phyloP scores from a whole-genome alignment of 169 alveolate species.

The Cryptosporidium xiaoi region DNA sequence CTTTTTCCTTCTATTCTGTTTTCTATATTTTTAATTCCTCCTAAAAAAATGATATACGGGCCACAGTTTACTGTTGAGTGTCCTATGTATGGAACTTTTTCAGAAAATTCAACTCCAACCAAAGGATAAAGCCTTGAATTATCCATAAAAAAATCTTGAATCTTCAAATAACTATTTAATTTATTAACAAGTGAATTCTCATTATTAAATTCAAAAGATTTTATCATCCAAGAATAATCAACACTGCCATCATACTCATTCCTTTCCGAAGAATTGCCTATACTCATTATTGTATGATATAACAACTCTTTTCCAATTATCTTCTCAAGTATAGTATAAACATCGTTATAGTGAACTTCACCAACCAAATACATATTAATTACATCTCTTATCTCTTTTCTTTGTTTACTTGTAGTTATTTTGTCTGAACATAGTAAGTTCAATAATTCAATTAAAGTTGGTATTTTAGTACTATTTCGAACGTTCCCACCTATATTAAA shows the following conservation, averaged over 20 bases:
- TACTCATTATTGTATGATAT: constrained; percentile 12
- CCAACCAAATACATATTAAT: constrained; percentile 88
- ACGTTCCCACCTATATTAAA: not conserved
- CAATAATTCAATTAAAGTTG: constrained; percentile 87
- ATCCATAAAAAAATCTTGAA: constrained; percentile 2
- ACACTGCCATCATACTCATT: not conserved
- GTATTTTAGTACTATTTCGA: constrained; percentile 75
- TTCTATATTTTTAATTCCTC: constrained; percentile 28
- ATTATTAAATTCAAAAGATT: constrained; percentile 24
- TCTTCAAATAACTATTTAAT: constrained; percentile 7
- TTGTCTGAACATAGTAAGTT: constrained; percentile 87
- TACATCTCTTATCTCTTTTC: constrained; percentile 89
- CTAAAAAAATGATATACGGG: constrained; percentile 23
- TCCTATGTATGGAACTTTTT: constrained; percentile 19
- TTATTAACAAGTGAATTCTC: not conserved
- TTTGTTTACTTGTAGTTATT: constrained; percentile 89
- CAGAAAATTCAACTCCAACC: constrained; percentile 2
- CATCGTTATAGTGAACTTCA: constrained; percentile 88
- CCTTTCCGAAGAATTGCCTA: not conserved
- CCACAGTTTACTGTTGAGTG: constrained; percentile 57
- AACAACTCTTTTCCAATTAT: constrained; percentile 80
- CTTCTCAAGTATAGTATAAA: constrained; percentile 88
- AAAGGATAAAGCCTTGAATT: constrained; percentile 24
- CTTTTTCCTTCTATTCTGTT: not conserved
- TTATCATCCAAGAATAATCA: constrained; percentile 44